phyloP scores from a whole-genome alignment of 2,329 filamentous ascomycete genomes.

The Verticillium klebahnii region DNA sequence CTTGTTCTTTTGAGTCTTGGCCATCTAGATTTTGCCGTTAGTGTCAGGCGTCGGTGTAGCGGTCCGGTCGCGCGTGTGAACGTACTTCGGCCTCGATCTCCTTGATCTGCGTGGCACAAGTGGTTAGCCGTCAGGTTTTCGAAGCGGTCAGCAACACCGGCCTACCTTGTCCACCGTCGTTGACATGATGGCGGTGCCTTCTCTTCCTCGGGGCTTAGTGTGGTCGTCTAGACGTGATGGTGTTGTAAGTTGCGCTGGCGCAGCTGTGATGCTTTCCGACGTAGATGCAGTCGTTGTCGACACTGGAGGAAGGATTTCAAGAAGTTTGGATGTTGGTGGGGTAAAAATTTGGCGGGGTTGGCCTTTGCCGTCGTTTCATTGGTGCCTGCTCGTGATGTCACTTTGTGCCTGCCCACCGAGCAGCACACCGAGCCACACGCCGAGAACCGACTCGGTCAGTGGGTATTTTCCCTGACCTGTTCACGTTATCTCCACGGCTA shows the following conservation, averaged over 20 bases:
- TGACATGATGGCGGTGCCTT: constrained; percentile 64
- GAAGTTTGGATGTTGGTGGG: constrained; percentile 18
- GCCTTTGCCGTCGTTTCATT: constrained; percentile 7
- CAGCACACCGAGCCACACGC: neutral
- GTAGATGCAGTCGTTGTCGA: constrained; percentile 1
- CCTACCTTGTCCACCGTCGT: constrained; percentile 94
- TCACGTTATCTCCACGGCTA: too few relatives aligned
- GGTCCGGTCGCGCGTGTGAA: neutral
- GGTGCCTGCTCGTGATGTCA: constrained; percentile 1
- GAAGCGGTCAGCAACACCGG: constrained; percentile 6
- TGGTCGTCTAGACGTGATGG: neutral
- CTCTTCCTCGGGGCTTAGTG: neutral
- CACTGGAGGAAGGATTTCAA: constrained; percentile 8
- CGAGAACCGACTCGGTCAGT: neutral
- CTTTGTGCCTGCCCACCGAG: neutral
- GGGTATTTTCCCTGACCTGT: too few relatives aligned
- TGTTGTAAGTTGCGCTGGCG: neutral
- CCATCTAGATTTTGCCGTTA: constrained; percentile 60
- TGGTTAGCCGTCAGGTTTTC: constrained; percentile 24
- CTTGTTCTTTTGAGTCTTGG: constrained; percentile 96
- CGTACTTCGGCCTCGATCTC: constrained; percentile 91
- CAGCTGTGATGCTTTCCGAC: neutral
- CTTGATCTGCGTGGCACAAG: constrained; percentile 66
- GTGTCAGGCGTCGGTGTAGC: constrained; percentile 8
- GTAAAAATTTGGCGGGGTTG: constrained; percentile 29